Evolutionary conservation across 1,139 yeast species (phyloP).

Genomic region (Saccharomycopsis hybrid): DNA sequence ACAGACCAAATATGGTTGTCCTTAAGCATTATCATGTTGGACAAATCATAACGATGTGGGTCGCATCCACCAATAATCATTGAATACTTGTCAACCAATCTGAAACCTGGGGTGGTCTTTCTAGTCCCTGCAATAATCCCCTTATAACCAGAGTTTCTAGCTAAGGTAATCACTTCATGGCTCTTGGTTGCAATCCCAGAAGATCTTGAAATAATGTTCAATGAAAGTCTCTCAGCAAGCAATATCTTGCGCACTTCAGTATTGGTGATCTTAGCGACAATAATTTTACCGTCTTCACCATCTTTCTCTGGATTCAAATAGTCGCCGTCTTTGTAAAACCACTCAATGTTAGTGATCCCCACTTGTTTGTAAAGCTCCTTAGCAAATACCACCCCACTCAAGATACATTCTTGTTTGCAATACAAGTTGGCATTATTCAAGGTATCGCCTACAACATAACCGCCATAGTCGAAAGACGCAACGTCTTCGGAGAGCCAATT

Average conservation of each 20-base stretch:
- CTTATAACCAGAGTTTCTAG: constrained; percentile 63
- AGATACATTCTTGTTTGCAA: constrained; percentile 74
- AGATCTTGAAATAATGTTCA: constrained; percentile 74
- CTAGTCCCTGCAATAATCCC: constrained; percentile 96
- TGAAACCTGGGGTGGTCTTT: constrained; percentile 93
- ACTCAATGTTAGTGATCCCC: constrained; percentile 51
- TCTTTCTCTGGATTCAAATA: constrained; percentile 43
- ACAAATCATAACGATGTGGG: constrained; percentile 84
- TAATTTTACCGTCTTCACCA: constrained; percentile 48
- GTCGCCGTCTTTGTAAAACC: constrained; percentile 70
- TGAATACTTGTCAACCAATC: constrained; percentile 82
- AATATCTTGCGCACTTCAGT: constrained; percentile 79
- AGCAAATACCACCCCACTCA: constrained; percentile 91
- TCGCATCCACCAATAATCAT: constrained; percentile 96
- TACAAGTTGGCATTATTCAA: constrained; percentile 66
- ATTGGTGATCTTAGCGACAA: constrained; percentile 61
- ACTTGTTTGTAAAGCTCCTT: constrained; percentile 79
- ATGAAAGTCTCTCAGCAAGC: constrained; percentile 80
- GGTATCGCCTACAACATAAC: constrained; percentile 83
- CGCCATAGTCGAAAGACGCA: constrained; percentile 92
- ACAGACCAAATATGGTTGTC: constrained; percentile 92
- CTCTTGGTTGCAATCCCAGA: constrained; percentile 88
- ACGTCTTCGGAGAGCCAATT: constrained; percentile 80
- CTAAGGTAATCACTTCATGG: constrained; percentile 48
- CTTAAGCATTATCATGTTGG: constrained; percentile 93